Conservation (phyloP, 2,329 filamentous ascomycete species). For the Neospermospora avenae region DNA sequence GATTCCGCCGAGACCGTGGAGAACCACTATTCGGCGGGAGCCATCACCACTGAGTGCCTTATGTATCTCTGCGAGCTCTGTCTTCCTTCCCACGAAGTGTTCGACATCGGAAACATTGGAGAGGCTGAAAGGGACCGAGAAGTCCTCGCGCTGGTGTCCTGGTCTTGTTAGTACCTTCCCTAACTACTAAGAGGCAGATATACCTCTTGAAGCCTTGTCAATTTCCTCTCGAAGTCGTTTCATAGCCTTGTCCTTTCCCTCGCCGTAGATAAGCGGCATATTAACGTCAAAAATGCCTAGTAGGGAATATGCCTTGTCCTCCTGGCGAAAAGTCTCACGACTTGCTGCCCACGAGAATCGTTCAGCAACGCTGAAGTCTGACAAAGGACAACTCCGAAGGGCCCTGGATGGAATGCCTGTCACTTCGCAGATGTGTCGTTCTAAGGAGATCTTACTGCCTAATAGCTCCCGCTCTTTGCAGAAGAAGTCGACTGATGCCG, state of each 20-base stretch:
- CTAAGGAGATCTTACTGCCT: conserved; percentile 20
- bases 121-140: conserved; percentile 33
- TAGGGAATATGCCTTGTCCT: conserved; percentile 45
- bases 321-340: conserved; percentile 35
- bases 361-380: conserved; percentile 17
- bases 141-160: conserved; percentile 22
- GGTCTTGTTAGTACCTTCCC: conserved; percentile 6
- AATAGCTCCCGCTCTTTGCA: conserved; percentile 16
- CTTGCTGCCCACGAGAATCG: conserved; percentile 40
- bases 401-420: conserved; percentile 19
- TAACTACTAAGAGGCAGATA: not conserved
- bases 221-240: conserved; percentile 38
- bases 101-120: conserved; percentile 27
- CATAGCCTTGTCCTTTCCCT: conserved; percentile 35
- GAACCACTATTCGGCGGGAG: conserved; percentile 7
- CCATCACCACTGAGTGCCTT: conserved; percentile 28
- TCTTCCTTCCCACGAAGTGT: conserved; percentile 35
- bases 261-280: conserved; percentile 44
- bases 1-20: not conserved
- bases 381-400: conserved; percentile 9
- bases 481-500: conserved; percentile 21
- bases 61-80: conserved; percentile 35
- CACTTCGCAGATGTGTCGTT: conserved; percentile 20
- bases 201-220: conserved; percentile 11
- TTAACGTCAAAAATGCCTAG: conserved; percentile 44